Base-by-base conservation (phyloP, 2,329 filamentous ascomycete genomes). In the Colletotrichum incanum region DNA sequence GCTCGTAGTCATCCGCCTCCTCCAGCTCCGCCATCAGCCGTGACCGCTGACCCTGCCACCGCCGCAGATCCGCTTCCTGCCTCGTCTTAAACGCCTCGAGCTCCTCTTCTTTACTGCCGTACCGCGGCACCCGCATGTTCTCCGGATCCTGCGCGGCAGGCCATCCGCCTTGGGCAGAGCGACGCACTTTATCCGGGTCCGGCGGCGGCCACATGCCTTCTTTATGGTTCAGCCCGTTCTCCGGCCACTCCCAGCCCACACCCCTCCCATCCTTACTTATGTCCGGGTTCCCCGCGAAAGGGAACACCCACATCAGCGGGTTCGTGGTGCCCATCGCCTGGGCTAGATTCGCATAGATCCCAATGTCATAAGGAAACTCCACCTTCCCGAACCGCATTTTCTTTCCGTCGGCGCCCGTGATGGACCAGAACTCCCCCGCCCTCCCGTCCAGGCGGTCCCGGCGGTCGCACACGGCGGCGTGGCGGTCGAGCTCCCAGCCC, bases 281-380 rank as follows among this genome's bases (percentile, higher is more conserved):
- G 8, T 62, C 75, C 1, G 88, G 90, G 23, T 81, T 84, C 43
- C 86, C 85, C 2, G 91, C 86, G 50, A 95, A 86, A 0, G 94
- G 94, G 75, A 90, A 88, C 68, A 94, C 82, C 94, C 94, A 96
- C 8, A 87, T 79, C 0, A 94, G 74, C 0, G 89, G 76, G 78
- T 94, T 94, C 9, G 79, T 75, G 0, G 89, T 91, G 5, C 93
- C 93, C 92, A 96, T 95, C 20, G 91, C 92, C 78, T 94, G 91
- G 20, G 88, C 86, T 78, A 96, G 86, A 80, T 97, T 97, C 45
- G 84, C 80, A 83, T 90, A 94, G 76, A 96, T 85, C 61, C 93
- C 93, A 55, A 96, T 83, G 77, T 97, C 94, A 81, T 95, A 96
- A 0, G 94, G 94, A 76, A 94, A 96, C 80, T 96, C 93, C 76